Evolutionary conservation across 352 stramenopile species (phyloP).

Genomic region (Globisporangium perplexum): DNA sequence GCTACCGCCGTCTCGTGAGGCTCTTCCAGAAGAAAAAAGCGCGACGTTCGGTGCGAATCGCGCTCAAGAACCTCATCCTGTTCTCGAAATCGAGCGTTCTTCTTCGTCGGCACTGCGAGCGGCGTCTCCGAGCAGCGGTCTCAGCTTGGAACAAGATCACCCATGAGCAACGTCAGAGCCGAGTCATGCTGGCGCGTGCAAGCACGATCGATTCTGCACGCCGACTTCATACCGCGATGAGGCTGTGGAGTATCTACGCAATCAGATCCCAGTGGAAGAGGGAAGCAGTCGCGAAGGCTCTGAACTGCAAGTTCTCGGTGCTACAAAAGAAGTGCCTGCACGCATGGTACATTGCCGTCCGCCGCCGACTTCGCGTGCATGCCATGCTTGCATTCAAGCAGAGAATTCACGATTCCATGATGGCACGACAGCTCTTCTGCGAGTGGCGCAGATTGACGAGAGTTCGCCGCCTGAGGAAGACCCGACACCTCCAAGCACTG

Average conservation of each 20-base stretch:
- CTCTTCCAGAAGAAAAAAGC: conserved; percentile 36
- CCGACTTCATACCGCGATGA: conserved; percentile 6
- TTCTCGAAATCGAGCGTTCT: conserved; percentile 6
- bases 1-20: conserved; percentile 30
- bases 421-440: conserved; percentile 1
- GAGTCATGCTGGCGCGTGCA: not conserved
- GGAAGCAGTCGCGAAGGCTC: conserved; percentile 12
- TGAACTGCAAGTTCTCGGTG: conserved; percentile 23
- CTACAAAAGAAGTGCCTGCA: conserved; percentile 18
- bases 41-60: conserved; percentile 5
- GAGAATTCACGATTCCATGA: not conserved
- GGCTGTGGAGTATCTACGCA: conserved; percentile 5
- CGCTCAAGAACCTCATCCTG: conserved; percentile 19
- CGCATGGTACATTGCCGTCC: conserved; percentile 21
- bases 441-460: not conserved
- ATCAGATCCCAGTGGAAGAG: not conserved
- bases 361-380: conserved; percentile 11
- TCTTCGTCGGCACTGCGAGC: conserved; percentile 7
- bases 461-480: not conserved
- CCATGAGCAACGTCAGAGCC: not conserved
- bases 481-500: not conserved
- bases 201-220: conserved; percentile 6
- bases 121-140: conserved; percentile 2
- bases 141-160: conserved; percentile 3
- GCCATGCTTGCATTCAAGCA: conserved; percentile 12